These are phyloP conservation scores for Mycena alexandri DNA, from an alignment of 768 basidiomycete species.

Conservation along the genomic window DNA sequence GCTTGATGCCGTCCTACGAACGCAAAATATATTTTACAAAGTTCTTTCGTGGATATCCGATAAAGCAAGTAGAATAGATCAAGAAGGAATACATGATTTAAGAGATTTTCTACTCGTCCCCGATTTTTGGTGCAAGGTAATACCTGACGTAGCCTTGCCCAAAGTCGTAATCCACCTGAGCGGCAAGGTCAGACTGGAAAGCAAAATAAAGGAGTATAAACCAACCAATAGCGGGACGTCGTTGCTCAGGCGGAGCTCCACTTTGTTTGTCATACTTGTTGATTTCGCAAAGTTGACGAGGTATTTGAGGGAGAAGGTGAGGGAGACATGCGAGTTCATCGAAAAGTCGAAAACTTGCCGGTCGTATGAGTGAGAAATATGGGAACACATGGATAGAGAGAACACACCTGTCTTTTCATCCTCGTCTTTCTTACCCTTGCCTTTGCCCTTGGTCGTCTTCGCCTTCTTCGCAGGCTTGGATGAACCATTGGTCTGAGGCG, in stretches of 20 bases:
- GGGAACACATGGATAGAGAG: background rate
- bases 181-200: conserved; percentile 3
- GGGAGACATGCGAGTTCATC: conserved; percentile 90
- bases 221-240: conserved; percentile 90
- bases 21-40: background rate
- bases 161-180: conserved; percentile 89
- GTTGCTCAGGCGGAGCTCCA: conserved; percentile 90
- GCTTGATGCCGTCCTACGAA: too few species aligned
- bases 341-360: conserved; percentile 74
- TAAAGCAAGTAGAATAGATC: conserved; percentile 12
- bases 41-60: conserved; percentile 1
- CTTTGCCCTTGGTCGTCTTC: conserved; percentile 65
- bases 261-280: conserved; percentile 74
- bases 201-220: conserved; percentile 32
- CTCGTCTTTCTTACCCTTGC: conserved; percentile 67
- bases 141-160: conserved; percentile 91
- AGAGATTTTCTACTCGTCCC: conserved; percentile 69
- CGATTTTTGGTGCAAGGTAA: conserved; percentile 97
- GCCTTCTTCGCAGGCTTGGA: conserved; percentile 61
- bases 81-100: conserved; percentile 9
- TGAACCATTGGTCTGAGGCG: conserved; percentile 49
- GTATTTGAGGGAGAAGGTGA: conserved; percentile 98
- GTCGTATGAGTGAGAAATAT: conserved; percentile 5
- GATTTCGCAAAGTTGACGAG: conserved; percentile 97
- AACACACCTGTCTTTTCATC: conserved; percentile 60